Percentiles rank a stretch among this genome's conserved stretches.
These are phyloP conservation scores for Lipomyces anomalus DNA, from an alignment of 805 yeast species.

Conservation along the genomic window DNA sequence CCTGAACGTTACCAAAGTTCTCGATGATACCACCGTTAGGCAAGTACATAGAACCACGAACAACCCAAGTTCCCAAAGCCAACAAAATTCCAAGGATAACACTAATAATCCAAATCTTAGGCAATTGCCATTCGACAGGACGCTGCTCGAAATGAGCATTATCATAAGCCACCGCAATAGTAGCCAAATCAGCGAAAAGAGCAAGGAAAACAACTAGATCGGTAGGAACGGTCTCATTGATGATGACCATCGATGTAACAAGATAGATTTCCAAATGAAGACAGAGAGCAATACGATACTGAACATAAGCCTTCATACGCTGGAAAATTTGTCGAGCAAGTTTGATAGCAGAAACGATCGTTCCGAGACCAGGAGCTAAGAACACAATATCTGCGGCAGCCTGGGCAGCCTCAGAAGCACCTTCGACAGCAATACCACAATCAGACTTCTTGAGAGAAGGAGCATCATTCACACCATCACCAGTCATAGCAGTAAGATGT, in stretches of 20 bases:
- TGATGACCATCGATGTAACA: conserved; percentile 93
- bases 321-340: conserved; percentile 96
- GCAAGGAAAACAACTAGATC: conserved; percentile 93
- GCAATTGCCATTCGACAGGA: conserved; percentile 95
- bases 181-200: conserved; percentile 94
- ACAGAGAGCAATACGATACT: conserved; percentile 94
- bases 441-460: conserved; percentile 95
- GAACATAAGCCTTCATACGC: conserved; percentile 98
- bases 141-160: conserved; percentile 90
- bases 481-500: conserved; percentile 97
- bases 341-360: conserved; percentile 88
- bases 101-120: conserved; percentile 97
- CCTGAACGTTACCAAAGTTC: conserved; percentile 92
- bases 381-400: conserved; percentile 95
- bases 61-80: conserved; percentile 91
- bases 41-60: conserved; percentile 89
- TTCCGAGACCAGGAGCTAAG: conserved; percentile 92
- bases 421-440: conserved; percentile 96
- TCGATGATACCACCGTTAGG: conserved; percentile 74
- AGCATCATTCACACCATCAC: conserved; percentile 98
- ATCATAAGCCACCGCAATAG: conserved; percentile 94
- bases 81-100: conserved; percentile 76
- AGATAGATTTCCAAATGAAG: conserved; percentile 90
- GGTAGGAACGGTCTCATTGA: conserved; percentile 79
- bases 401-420: conserved; percentile 96